Percentiles rank a stretch among this genome's conserved stretches.
These are phyloP conservation scores for Diplodia mutila DNA, from an alignment of 2,329 filamentous ascomycete species.

Conservation along the genomic window DNA sequence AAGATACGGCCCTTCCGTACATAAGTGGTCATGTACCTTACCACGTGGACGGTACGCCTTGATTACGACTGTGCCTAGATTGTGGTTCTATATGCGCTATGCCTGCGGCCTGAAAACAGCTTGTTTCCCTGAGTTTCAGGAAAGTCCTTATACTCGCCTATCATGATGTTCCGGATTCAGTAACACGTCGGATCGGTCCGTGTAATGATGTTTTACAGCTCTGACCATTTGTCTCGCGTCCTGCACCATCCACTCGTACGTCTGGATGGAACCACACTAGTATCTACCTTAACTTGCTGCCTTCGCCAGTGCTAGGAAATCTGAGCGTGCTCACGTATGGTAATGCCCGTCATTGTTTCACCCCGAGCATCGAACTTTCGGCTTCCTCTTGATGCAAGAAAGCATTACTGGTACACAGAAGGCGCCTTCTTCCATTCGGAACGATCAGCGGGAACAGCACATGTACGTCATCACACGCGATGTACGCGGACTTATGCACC, in stretches of 20 bases:
- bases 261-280: not conserved
- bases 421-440: not conserved
- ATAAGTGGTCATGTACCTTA: not conserved
- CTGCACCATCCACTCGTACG: not conserved
- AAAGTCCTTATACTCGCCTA: not conserved
- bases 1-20: not conserved
- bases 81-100: not conserved
- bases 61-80: not conserved
- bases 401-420: not conserved
- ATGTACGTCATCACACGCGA: not conserved
- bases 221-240: not conserved
- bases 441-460: not conserved
- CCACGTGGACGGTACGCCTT: not conserved
- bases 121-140: not conserved
- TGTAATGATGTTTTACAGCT: conserved; percentile 1
- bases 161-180: not conserved
- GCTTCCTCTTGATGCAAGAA: not conserved
- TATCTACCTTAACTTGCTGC: not conserved
- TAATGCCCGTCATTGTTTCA: not conserved
- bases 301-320: not conserved
- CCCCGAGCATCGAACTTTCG: too few species aligned
- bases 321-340: not conserved
- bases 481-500: not conserved
- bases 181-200: not conserved
- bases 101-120: not conserved